Percentiles rank a stretch among this genome's conserved stretches.
Evolutionary conservation across 2,329 filamentous ascomycete genomes (phyloP).

Genomic region (Paramyrothecium roridum): DNA sequence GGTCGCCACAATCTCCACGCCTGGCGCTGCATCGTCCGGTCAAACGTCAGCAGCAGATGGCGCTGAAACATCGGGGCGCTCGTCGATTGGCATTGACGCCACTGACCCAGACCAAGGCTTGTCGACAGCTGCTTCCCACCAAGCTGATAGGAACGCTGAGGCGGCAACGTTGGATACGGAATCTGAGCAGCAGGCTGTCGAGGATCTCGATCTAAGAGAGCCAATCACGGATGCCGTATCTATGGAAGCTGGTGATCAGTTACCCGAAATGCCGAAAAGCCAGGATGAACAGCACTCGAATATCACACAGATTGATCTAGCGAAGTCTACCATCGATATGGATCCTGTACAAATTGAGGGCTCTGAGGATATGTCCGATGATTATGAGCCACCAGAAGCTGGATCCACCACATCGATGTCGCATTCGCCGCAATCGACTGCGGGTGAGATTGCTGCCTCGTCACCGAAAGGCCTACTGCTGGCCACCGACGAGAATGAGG

Average conservation of each 20-base stretch:
- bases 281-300: too few relatives aligned
- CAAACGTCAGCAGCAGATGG: not conserved
- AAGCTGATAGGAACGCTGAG: too few relatives aligned
- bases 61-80: not conserved
- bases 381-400: conserved; percentile 53
- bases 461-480: not conserved
- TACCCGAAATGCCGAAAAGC: too few relatives aligned
- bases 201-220: too few relatives aligned
- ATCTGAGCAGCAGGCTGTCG: too few relatives aligned
- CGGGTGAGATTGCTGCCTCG: not conserved
- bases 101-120: too few relatives aligned
- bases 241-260: too few relatives aligned
- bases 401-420: not conserved
- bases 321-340: conserved; percentile 30
- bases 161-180: too few relatives aligned
- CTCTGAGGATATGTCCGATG: conserved; percentile 38
- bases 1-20: not conserved
- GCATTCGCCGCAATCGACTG: not conserved
- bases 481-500: not conserved
- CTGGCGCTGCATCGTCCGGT: too few relatives aligned
- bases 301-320: not conserved
- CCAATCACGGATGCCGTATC: too few relatives aligned
- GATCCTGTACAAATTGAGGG: conserved; percentile 16
- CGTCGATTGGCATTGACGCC: not conserved
- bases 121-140: too few relatives aligned